Percentiles rank a stretch among this genome's conserved stretches.
Conservation (phyloP, 164 flowering plant genomes). For the Malania oleifera region DNA sequence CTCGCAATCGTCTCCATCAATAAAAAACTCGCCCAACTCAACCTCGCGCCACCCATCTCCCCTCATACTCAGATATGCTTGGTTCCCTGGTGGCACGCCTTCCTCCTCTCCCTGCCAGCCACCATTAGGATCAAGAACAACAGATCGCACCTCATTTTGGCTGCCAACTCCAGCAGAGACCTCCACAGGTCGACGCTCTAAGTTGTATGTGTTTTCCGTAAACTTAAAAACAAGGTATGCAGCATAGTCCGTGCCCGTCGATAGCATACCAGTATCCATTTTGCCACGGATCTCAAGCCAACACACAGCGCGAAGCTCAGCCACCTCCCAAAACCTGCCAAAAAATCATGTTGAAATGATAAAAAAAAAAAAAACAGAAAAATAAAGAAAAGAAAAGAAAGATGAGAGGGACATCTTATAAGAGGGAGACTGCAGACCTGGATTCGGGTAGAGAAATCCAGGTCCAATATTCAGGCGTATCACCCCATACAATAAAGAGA, state of each 20-base stretch:
- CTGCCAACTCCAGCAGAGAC: constrained; percentile 15
- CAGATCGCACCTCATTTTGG: background rate
- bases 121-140: constrained; percentile 7
- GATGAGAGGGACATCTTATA: too few relatives aligned
- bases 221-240: constrained; percentile 33
- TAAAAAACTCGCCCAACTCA: constrained; percentile 34
- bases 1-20: constrained; percentile 12
- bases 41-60: constrained; percentile 36
- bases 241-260: constrained; percentile 23
- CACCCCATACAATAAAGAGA: constrained; percentile 44
- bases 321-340: constrained; percentile 43
- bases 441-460: constrained; percentile 31
- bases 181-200: constrained; percentile 15
- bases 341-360: too few relatives aligned
- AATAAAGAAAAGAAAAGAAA: background rate
- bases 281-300: constrained; percentile 38
- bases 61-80: constrained; percentile 15
- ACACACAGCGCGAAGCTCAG: constrained; percentile 28
- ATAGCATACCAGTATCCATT: constrained; percentile 22
- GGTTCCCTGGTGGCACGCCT: background rate
- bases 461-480: constrained; percentile 42
- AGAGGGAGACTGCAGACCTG: constrained; percentile 19
- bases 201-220: constrained; percentile 3
- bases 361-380: background rate
- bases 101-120: background rate